These are phyloP conservation scores for Cladosporium sp. DNA, from an alignment of 2,329 filamentous ascomycete genomes.

Conservation along the genomic window DNA sequence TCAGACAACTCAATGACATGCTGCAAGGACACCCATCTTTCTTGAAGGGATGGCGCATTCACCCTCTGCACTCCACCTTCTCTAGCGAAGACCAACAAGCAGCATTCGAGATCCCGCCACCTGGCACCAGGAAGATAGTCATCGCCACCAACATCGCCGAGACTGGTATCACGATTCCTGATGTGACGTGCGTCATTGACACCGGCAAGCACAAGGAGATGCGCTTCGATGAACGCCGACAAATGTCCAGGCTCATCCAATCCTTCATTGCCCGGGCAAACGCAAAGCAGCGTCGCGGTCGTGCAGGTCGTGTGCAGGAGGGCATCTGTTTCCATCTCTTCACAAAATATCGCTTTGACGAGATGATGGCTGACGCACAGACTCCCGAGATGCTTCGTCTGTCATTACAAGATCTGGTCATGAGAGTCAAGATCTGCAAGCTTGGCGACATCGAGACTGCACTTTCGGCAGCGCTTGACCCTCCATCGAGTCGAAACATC, in stretches of 20 bases:
- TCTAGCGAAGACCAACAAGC: constrained; percentile 94
- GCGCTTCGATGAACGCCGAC: constrained; percentile 89
- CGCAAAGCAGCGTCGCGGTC: constrained; percentile 87
- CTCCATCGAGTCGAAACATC: constrained; percentile 88
- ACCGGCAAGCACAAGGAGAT: constrained; percentile 97
- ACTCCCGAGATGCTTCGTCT: constrained; percentile 94
- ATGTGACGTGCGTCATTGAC: constrained; percentile 95
- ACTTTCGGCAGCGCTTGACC: constrained; percentile 79
- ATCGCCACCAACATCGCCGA: constrained; percentile 97
- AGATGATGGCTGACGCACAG: constrained; percentile 81
- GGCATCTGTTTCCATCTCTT: constrained; percentile 96
- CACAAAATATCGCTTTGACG: constrained; percentile 83
- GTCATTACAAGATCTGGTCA: constrained; percentile 89
- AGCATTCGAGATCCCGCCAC: constrained; percentile 80
- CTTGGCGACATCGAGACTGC: constrained; percentile 91
- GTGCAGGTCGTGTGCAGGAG: constrained; percentile 91
- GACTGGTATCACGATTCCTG: constrained; percentile 96
- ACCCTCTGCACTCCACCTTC: constrained; percentile 89
- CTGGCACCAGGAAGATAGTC: constrained; percentile 84
- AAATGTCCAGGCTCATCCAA: constrained; percentile 85
- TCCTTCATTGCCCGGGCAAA: constrained; percentile 95
- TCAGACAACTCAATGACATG: constrained; percentile 67
- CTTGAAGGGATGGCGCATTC: constrained; percentile 72
- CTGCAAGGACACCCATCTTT: constrained; percentile 74
- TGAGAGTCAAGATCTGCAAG: constrained; percentile 96